Evolutionary conservation across 805 yeast genomes (phyloP).

Genomic region (Maudiozyma saulgeensis): DNA sequence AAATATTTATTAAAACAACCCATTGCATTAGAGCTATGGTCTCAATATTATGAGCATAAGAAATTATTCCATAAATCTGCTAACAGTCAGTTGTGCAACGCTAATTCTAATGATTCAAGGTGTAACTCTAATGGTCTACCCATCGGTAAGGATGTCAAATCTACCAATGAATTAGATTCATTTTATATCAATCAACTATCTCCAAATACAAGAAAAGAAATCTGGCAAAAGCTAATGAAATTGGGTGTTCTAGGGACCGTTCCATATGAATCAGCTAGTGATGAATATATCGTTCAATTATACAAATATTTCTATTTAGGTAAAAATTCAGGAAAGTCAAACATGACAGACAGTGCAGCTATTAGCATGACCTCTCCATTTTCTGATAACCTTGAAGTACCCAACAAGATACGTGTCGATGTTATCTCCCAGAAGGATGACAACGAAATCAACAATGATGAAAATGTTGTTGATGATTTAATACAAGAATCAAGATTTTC

Average conservation of each 20-base stretch:
- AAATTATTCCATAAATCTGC: constrained; percentile 14
- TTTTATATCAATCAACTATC: not conserved
- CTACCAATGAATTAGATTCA: not conserved
- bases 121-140: not conserved
- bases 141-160: not conserved
- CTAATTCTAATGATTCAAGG: too few relatives aligned
- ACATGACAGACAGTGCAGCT: not conserved
- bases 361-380: too few relatives aligned
- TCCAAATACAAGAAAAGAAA: constrained; percentile 18
- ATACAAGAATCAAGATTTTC: not conserved
- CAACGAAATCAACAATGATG: too few relatives aligned
- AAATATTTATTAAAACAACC: constrained; percentile 27
- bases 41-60: constrained; percentile 18
- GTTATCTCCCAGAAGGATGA: too few relatives aligned
- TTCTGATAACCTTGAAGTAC: too few relatives aligned
- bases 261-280: constrained; percentile 22
- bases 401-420: too few relatives aligned
- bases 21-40: constrained; percentile 22
- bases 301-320: constrained; percentile 25
- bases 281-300: constrained; percentile 24
- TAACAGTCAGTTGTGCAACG: not conserved
- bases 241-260: constrained; percentile 28
- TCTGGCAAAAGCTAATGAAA: constrained; percentile 25
- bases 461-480: too few relatives aligned
- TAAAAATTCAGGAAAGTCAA: not conserved